These are phyloP conservation scores for Blastomyces percursus DNA, from an alignment of 2,329 filamentous ascomycete species.

Conservation along the genomic window DNA sequence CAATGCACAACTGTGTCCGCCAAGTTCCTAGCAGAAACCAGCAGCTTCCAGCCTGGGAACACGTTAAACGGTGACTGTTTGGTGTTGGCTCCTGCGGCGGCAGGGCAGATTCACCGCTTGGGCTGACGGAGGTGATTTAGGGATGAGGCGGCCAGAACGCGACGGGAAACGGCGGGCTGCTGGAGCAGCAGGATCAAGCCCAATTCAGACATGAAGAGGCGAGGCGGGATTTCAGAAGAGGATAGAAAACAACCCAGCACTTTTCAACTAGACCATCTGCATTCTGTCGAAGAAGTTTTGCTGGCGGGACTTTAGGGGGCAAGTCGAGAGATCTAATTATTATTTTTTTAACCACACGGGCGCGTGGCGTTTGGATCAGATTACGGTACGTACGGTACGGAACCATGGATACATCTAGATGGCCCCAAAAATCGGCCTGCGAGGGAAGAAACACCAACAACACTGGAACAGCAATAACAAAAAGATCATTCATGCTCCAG, in stretches of 20 bases:
- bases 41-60: neutral
- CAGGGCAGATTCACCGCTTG: neutral
- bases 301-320: neutral
- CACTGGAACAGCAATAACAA: neutral
- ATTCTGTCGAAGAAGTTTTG: neutral
- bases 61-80: neutral
- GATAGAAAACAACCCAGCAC: neutral
- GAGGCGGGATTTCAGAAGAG: neutral
- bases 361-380: no score
- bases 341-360: no score
- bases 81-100: neutral
- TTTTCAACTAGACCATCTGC: neutral
- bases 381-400: neutral
- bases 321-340: neutral
- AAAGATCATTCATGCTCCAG: neutral
- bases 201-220: constrained; percentile 8
- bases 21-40: neutral
- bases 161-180: constrained; percentile 6
- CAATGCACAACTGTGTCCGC: neutral
- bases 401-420: neutral
- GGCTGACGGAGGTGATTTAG: neutral
- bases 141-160: neutral
- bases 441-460: neutral
- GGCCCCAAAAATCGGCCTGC: neutral
- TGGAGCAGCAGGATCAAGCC: constrained; percentile 3